Evolutionary conservation across 2,329 filamentous ascomycete species (phyloP).

Genomic region (Epicoccum nigrum): DNA sequence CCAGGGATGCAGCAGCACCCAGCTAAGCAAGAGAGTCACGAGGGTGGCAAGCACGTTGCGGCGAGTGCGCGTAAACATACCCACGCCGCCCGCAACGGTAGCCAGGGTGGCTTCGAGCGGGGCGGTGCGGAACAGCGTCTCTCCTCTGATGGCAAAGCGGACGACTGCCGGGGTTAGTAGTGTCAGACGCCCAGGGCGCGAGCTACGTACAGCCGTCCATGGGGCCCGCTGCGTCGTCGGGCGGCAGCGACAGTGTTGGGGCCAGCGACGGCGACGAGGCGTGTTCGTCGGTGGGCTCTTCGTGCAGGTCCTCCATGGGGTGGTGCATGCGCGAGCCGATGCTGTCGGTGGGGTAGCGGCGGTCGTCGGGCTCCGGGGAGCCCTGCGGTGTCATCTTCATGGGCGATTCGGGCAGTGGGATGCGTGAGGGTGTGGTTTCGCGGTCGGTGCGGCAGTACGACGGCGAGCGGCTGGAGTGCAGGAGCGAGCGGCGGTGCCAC

Average conservation of each 20-base stretch:
- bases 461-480: constrained; percentile 61
- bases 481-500: constrained; percentile 58
- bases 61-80: constrained; percentile 71
- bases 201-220: constrained; percentile 45
- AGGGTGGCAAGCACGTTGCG: constrained; percentile 68
- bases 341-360: constrained; percentile 37
- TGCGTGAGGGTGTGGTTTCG: constrained; percentile 61
- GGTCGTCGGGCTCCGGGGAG: constrained; percentile 55
- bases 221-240: constrained; percentile 29
- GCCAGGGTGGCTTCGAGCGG: constrained; percentile 77
- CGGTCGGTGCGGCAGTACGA: constrained; percentile 63
- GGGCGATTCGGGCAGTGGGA: constrained; percentile 66
- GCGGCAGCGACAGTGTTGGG: constrained; percentile 34
- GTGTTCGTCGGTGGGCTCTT: constrained; percentile 29
- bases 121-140: constrained; percentile 85
- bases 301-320: constrained; percentile 33
- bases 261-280: constrained; percentile 35
- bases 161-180: constrained; percentile 66
- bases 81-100: constrained; percentile 66
- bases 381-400: constrained; percentile 61
- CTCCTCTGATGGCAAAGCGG: constrained; percentile 83
- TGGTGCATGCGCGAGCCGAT: constrained; percentile 47
- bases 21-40: constrained; percentile 66
- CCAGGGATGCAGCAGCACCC: constrained; percentile 71
- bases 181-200: constrained; percentile 4